phyloP scores from a whole-genome alignment of 2,329 filamentous ascomycete genomes.

The Aspergillus ibericus region DNA sequence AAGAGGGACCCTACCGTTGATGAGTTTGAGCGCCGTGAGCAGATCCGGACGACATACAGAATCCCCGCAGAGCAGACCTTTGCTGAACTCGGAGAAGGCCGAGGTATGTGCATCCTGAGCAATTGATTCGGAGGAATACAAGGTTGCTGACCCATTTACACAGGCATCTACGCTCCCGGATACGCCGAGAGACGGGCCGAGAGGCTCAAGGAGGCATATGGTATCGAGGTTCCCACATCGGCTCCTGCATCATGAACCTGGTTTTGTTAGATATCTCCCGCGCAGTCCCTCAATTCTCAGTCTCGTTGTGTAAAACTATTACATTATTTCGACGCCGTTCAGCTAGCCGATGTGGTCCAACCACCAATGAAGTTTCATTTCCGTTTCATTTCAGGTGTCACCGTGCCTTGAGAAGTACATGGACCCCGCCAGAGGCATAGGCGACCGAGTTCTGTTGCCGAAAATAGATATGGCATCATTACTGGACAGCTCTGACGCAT shows the following conservation, averaged over 20 bases:
- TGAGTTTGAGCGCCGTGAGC: slow-evolving; percentile 76
- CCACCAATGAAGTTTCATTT: slow-evolving; percentile 20
- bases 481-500: background rate
- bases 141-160: slow-evolving; percentile 13
- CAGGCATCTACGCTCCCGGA: slow-evolving; percentile 77
- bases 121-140: background rate
- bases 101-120: slow-evolving; percentile 60
- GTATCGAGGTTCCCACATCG: slow-evolving; percentile 73
- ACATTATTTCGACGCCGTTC: slow-evolving; percentile 22
- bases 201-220: slow-evolving; percentile 82
- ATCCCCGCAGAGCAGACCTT: slow-evolving; percentile 77
- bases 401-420: background rate
- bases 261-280: slow-evolving; percentile 22
- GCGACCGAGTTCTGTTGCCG: background rate
- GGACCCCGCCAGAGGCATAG: background rate
- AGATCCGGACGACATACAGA: slow-evolving; percentile 70
- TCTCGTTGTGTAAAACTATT: slow-evolving; percentile 32
- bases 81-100: slow-evolving; percentile 78
- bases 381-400: slow-evolving; percentile 2
- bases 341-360: slow-evolving; percentile 23
- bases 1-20: slow-evolving; percentile 60
- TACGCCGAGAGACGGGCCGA: slow-evolving; percentile 82
- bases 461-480: background rate
- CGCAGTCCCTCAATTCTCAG: slow-evolving; percentile 20
- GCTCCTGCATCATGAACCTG: slow-evolving; percentile 41